phyloP scores from a whole-genome alignment of 306 rosid genomes.

The Prunus persica region Prunus_persica_NCBIv2 NC_034009.1:32127001-32127500 shows the following conservation, averaged over 20 bases:
- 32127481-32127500: slow-evolving; percentile 71
- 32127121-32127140: background rate
- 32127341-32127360: background rate
- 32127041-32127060: background rate
- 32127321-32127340: background rate
- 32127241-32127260: background rate
- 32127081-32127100: background rate
- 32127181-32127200: too few relatives aligned
- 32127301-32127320: background rate
- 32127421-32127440: slow-evolving; percentile 42
- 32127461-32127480: slow-evolving; percentile 61
- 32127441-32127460: slow-evolving; percentile 65
- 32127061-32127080: background rate
- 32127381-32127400: background rate
- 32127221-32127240: background rate
- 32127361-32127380: background rate
- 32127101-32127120: background rate
- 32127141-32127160: background rate
- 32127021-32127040: background rate
- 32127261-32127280: background rate
- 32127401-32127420: background rate
- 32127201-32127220: background rate
- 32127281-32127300: background rate
- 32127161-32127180: too few relatives aligned
- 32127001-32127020: background rate